phyloP scores from a whole-genome alignment of 2,329 filamentous ascomycete species.

The Thelonectria discophora region DNA sequence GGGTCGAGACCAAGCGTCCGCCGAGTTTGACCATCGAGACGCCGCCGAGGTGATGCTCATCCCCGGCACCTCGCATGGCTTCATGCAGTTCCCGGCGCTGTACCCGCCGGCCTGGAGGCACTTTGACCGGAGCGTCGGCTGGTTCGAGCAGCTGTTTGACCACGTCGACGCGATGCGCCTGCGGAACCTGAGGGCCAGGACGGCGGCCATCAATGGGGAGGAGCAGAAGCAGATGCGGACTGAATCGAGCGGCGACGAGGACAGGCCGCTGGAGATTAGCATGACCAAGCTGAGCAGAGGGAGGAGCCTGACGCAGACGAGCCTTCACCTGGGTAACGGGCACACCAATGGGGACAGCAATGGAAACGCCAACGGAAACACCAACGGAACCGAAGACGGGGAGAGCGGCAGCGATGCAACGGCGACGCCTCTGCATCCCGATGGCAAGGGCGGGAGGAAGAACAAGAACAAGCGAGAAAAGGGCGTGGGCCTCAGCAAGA shows the following conservation, averaged over 20 bases:
- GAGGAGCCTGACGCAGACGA: slow-evolving; percentile 39
- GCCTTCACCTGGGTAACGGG: too few species aligned
- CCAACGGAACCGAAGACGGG: slow-evolving; percentile 14
- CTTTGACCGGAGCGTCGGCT: slow-evolving; percentile 78
- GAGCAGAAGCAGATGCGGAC: slow-evolving; percentile 47
- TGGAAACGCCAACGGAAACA: neutral
- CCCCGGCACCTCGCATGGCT: slow-evolving; percentile 91
- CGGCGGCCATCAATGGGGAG: slow-evolving; percentile 34
- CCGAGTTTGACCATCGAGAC: slow-evolving; percentile 53
- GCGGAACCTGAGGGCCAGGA: slow-evolving; percentile 34
- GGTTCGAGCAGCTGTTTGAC: slow-evolving; percentile 82
- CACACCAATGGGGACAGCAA: slow-evolving; percentile 25
- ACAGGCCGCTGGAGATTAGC: slow-evolving; percentile 82
- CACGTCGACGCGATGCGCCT: slow-evolving; percentile 55
- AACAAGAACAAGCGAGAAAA: slow-evolving; percentile 38
- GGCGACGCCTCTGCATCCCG: slow-evolving; percentile 30
- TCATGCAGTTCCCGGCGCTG: slow-evolving; percentile 87
- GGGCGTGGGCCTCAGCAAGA: slow-evolving; percentile 41
- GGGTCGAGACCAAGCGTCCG: slow-evolving; percentile 31
- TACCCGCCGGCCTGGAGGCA: slow-evolving; percentile 93
- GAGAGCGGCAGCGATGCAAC: slow-evolving; percentile 33
- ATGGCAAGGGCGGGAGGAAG: slow-evolving; percentile 38
- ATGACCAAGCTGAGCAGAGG: slow-evolving; percentile 60
- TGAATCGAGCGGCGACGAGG: slow-evolving; percentile 80
- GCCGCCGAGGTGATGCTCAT: slow-evolving; percentile 79